Evolutionary conservation across 2,329 filamentous ascomycete genomes (phyloP).

Genomic region (Clarireedia homoeocarpa): DNA sequence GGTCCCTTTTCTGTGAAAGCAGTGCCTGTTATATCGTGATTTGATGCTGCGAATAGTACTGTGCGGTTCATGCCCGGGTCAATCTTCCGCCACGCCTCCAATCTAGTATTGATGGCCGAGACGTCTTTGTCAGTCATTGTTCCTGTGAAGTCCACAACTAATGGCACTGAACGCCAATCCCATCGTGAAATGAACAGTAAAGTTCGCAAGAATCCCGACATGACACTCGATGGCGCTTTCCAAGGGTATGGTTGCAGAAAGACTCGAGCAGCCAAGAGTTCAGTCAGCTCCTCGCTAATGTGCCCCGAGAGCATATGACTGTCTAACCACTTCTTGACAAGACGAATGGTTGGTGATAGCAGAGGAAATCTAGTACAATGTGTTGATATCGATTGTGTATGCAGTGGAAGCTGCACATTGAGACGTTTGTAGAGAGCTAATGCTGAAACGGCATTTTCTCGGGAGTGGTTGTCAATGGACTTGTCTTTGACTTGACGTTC

Average conservation of each 20-base stretch:
- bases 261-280: constrained; percentile 68
- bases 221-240: constrained; percentile 65
- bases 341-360: constrained; percentile 72
- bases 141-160: constrained; percentile 69
- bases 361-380: constrained; percentile 73
- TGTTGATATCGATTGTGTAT: constrained; percentile 74
- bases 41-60: constrained; percentile 73
- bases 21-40: constrained; percentile 67
- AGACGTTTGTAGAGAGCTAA: constrained; percentile 63
- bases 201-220: constrained; percentile 74
- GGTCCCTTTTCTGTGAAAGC: constrained; percentile 73
- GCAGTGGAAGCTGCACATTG: constrained; percentile 65
- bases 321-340: constrained; percentile 85
- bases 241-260: constrained; percentile 82
- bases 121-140: constrained; percentile 55
- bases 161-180: constrained; percentile 82
- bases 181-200: constrained; percentile 74
- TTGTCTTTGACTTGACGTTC: constrained; percentile 74
- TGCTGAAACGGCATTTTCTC: constrained; percentile 61
- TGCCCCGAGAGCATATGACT: constrained; percentile 72
- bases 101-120: constrained; percentile 56
- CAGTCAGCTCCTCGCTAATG: constrained; percentile 72
- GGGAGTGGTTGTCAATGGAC: constrained; percentile 52
- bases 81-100: constrained; percentile 78
- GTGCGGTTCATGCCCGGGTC: constrained; percentile 84